Conservation (phyloP, 139 green algal species). For the Cymbomonas tetramitiformis region DNA sequence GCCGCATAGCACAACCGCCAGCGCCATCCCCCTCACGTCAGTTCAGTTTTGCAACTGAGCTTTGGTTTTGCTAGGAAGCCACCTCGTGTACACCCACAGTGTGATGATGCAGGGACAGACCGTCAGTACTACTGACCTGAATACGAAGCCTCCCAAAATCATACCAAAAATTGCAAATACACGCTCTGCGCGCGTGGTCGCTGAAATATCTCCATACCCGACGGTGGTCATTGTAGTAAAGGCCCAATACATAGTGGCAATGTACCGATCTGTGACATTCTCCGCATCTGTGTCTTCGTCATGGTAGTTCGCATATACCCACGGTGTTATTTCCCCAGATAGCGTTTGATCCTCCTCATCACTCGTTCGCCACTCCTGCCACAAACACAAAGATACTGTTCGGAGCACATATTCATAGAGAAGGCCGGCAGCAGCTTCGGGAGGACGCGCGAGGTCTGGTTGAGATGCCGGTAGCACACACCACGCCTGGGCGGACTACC, state of each 20-base stretch:
- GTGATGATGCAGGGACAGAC: too few relatives aligned
- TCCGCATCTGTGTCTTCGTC: not conserved
- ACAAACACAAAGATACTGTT: too few relatives aligned
- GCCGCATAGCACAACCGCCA: not conserved
- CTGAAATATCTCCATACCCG: conserved; percentile 33
- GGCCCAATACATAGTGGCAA: conserved; percentile 24
- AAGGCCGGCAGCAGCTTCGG: too few relatives aligned
- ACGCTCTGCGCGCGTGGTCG: conserved; percentile 14
- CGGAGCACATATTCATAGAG: too few relatives aligned
- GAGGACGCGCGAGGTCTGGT: too few relatives aligned
- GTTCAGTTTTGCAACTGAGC: too few relatives aligned
- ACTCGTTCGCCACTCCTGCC: not conserved
- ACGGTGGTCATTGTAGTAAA: conserved; percentile 30
- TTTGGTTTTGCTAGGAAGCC: too few relatives aligned
- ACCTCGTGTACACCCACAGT: too few relatives aligned
- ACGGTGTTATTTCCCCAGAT: not conserved
- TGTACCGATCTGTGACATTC: conserved; percentile 10
- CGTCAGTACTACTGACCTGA: conserved; percentile 10
- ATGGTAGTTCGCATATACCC: not conserved
- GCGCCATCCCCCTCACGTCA: not conserved
- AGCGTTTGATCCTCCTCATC: not conserved
- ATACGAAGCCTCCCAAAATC: conserved; percentile 23
- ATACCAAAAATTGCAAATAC: conserved; percentile 20
- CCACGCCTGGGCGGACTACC: too few relatives aligned
- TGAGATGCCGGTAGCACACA: too few relatives aligned